Base-by-base conservation (phyloP, 1,284 basidiomycete genomes). In the Fomes fomentarius region DNA sequence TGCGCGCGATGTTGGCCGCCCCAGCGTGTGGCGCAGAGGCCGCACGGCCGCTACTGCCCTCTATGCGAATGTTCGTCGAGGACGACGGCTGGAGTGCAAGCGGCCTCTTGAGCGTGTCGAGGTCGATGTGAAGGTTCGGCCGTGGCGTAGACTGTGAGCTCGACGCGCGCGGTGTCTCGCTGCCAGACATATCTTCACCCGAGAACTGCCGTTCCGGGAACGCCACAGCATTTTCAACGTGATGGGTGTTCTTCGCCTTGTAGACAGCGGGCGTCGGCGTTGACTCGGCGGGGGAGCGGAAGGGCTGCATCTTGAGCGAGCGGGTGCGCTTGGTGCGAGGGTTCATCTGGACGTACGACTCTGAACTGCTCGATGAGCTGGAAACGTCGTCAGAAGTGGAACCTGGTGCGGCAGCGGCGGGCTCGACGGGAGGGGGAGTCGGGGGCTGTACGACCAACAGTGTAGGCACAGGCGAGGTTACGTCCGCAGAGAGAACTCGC, bases 1-100 rank as follows among this genome's bases (percentile, higher is more conserved):
- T 97, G 54, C 94, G 84, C 34, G 56, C 57, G 9, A 61, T 42
- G 47, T 43, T 52, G 12, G 60, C 58, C 2, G 53, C 50, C 10
- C 9, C 26, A 17, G 40, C 12, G 1, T 58, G 48, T 6, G 60
- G 57, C 12, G 57, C 50, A 9, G 56, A 58, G 17, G 49, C 38
- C 2, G 49, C n/a, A 10, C 60, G 60, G 15, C 31, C 38, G 41
- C 31, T 47, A 22, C 49, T 46, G 37, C 46, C 34, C 25, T 56
- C 56, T 3, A 47, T 37, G 28, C 60, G 60, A 33, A 41, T 15
- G 15, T 19, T 28, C 3, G 41, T 42, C 4, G 52, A 37, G 4
- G 30, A 6, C 4, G 54, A 42, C 19, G 43, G 26, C 46, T 44
- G 31, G n/a, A 28, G 9, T 14, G 34, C 41, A 10, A 52, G 38